Evolutionary conservation across 257 asterid species (phyloP), one percentile per base, ranked within the genome.

Genomic region (Solanum tarapatanum): DNA sequence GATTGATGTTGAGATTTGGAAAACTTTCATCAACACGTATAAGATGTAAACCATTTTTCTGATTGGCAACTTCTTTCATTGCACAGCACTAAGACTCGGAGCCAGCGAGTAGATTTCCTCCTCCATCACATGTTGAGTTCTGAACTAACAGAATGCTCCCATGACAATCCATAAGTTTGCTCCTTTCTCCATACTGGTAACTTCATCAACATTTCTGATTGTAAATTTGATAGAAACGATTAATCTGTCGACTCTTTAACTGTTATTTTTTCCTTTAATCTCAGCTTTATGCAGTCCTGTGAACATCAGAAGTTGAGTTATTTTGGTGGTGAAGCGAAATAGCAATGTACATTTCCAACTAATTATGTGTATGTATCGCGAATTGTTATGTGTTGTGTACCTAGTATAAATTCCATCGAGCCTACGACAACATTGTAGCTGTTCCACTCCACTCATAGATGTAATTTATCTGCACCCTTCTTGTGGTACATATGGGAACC

Each of bases 61-160:
- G 68, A 80, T 19, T 43, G 66, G 39, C 41, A 80, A 82, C 85
- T 39, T 30, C 68, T 48, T 73, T 62, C 87, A 45, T 83, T 87
- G 41, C 89, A 91, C 98, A 96, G 98, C 62, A 85, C 90, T 21
- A 94, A 93, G 92, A 83, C 99, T 37, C 93, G 98, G 90, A 94
- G 91, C 48, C 97, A 93, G 92, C 94, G 98, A 87, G 98, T 95
- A 70, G 98, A 96, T 74, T 87, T 87, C 73, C 98, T 96, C 86
- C 99, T 96, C 91, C 99, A 96, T 93, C 99, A 93, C 85, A 96
- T 96, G 97, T 88, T 96, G 92, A 96, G 98, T 43, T 90, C 98
- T 12, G 98, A 95, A 92, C 97, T 86, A 70, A 73, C 95, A 19
- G 90, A 90, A 86, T 4, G 90, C 35, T 82, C 96, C 14, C 8